Evolutionary conservation across 176 grass and related monocot species (phyloP).

Genomic region (Alloteropsis semialata): DNA sequence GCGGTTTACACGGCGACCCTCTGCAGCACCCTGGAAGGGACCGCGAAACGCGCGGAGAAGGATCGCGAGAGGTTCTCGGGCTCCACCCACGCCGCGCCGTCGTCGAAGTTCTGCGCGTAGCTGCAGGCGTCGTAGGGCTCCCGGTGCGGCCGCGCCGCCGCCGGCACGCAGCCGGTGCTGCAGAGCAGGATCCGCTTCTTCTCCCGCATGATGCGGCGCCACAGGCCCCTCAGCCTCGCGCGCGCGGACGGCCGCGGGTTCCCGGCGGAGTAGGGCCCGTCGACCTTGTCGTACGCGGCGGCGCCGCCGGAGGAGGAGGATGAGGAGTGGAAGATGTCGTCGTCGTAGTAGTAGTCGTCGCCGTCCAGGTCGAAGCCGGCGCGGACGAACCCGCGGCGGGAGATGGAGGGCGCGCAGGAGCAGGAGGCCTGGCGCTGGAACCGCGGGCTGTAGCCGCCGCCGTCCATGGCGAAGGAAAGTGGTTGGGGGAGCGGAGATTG

Average conservation of each 20-base stretch:
- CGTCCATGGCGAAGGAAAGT: constrained; percentile 39
- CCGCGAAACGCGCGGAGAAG: constrained; percentile 88
- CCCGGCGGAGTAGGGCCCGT: neutral
- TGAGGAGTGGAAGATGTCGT: neutral
- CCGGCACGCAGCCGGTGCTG: constrained; percentile 45
- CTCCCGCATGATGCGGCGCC: constrained; percentile 68
- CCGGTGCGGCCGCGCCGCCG: constrained; percentile 24
- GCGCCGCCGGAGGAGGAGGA: neutral
- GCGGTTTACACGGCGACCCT: constrained; percentile 39
- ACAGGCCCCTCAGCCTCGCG: constrained; percentile 46
- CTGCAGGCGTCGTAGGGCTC: constrained; percentile 71
- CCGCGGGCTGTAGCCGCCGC: constrained; percentile 42
- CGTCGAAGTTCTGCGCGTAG: constrained; percentile 96
- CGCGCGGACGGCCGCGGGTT: constrained; percentile 5
- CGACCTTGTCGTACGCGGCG: constrained; percentile 11
- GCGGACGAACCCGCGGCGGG: constrained; percentile 44
- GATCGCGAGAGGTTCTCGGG: constrained; percentile 80
- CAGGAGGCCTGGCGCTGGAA: constrained; percentile 68
- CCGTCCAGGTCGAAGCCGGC: constrained; percentile 35
- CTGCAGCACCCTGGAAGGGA: constrained; percentile 53
- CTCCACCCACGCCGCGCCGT: constrained; percentile 71
- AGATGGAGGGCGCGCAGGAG: constrained; percentile 50
- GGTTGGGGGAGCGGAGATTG: neutral
- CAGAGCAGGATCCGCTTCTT: constrained; percentile 63
- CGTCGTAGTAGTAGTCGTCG: constrained; percentile 25